These are phyloP conservation scores for Trichoderma sp. DNA, from an alignment of 2,329 filamentous ascomycete species.

Conservation along the genomic window DNA sequence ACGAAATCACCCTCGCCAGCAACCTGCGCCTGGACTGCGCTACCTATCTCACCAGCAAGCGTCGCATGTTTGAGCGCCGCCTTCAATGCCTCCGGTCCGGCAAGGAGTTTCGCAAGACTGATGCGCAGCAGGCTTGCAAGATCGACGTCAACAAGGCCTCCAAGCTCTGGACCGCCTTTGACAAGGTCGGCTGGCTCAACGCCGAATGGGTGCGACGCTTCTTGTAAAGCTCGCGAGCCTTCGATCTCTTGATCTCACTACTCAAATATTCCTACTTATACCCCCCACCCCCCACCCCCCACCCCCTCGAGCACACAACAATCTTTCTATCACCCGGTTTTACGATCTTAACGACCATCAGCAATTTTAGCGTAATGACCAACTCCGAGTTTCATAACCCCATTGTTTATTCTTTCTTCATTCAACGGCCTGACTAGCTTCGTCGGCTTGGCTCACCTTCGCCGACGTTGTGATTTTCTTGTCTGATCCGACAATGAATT, in stretches of 20 bases:
- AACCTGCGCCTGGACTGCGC: slow-evolving; percentile 80
- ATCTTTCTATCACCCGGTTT: background rate
- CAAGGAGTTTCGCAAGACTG: slow-evolving; percentile 92
- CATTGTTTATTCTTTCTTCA: background rate
- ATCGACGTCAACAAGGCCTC: slow-evolving; percentile 98
- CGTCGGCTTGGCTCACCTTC: background rate
- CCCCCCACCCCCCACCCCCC: background rate
- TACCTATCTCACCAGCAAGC: slow-evolving; percentile 88
- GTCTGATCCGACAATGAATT: background rate
- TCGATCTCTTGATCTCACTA: background rate
- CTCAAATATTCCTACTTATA: background rate
- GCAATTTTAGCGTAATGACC: background rate
- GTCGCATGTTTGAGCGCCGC: slow-evolving; percentile 79
- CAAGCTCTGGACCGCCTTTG: slow-evolving; percentile 85
- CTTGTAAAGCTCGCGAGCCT: slow-evolving; percentile 26
- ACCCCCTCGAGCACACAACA: background rate
- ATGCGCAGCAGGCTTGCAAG: slow-evolving; percentile 94
- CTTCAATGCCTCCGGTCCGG: slow-evolving; percentile 63
- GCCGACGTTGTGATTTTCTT: background rate
- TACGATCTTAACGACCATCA: slow-evolving; percentile 11
- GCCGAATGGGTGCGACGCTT: slow-evolving; percentile 41
- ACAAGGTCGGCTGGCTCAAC: slow-evolving; percentile 80
- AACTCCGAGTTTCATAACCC: background rate
- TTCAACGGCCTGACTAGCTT: background rate
- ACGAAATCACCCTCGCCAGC: slow-evolving; percentile 73